Conservation (phyloP, 345 rosid genomes). For the Eucalyptus shirleyi region DNA sequence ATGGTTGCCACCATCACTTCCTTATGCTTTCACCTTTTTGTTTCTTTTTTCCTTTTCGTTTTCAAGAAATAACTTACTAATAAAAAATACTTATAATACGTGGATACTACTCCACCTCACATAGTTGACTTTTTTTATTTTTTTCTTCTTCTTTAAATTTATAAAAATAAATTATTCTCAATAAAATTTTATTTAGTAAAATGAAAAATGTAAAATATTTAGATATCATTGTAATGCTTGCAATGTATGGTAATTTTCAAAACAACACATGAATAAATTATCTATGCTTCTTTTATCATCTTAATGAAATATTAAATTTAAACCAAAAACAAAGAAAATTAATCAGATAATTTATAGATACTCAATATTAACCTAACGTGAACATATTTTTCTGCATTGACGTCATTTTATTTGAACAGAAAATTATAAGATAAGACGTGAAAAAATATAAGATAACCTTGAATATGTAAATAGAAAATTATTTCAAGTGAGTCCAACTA, state of each 20-base stretch:
- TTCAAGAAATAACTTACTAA: not conserved
- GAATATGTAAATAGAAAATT: not conserved
- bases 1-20: not conserved
- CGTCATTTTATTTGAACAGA: not conserved
- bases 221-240: not conserved
- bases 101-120: not conserved
- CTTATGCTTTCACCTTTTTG: not conserved
- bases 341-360: not conserved
- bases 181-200: not conserved
- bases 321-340: not conserved
- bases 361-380: not conserved
- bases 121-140: not conserved
- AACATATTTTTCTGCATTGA: not conserved
- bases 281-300: not conserved
- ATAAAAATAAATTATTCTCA: not conserved
- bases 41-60: not conserved
- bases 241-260: not conserved
- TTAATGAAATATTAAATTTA: no score
- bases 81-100: not conserved
- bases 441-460: not conserved
- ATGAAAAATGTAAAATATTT: not conserved
- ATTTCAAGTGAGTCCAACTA: not conserved
- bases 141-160: not conserved
- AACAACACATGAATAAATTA: not conserved
- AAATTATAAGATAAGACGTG: not conserved